Conservation (phyloP, 2,329 filamentous ascomycete genomes). For the Cryphonectria parasitica region DNA sequence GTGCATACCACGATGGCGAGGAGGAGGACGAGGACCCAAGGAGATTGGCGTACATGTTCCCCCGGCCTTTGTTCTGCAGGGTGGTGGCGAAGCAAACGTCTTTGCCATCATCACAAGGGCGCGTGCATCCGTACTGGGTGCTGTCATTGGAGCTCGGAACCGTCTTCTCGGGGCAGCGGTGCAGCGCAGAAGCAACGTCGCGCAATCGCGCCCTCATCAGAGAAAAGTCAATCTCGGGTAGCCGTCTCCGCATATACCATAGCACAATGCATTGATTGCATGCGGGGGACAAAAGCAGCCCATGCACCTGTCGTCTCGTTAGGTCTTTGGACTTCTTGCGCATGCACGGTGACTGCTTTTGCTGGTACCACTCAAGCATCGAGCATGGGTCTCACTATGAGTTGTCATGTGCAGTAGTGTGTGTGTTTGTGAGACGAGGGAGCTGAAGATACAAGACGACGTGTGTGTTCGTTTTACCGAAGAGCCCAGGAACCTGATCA, state of each 20-base stretch:
- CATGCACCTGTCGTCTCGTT: not conserved
- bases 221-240: conserved; percentile 2
- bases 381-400: not conserved
- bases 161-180: conserved; percentile 12
- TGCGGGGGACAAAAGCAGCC: conserved; percentile 8
- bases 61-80: not conserved
- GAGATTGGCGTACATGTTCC: conserved; percentile 12
- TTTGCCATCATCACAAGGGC: conserved; percentile 21
- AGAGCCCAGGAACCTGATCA: not conserved
- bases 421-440: conserved; percentile 21
- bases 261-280: conserved; percentile 1
- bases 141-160: conserved; percentile 23
- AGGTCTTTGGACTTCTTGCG: not conserved
- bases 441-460: not conserved
- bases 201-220: not conserved
- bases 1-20: not conserved
- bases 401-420: not conserved
- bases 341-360: not conserved
- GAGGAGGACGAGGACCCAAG: not conserved
- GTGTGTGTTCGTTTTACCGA: not conserved
- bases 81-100: conserved; percentile 11
- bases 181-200: not conserved
- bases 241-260: not conserved
- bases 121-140: conserved; percentile 1
- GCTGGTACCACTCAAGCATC: not conserved